Base-by-base conservation (phyloP, 1,284 basidiomycete species). In the Ustilago bromivora region DNA sequence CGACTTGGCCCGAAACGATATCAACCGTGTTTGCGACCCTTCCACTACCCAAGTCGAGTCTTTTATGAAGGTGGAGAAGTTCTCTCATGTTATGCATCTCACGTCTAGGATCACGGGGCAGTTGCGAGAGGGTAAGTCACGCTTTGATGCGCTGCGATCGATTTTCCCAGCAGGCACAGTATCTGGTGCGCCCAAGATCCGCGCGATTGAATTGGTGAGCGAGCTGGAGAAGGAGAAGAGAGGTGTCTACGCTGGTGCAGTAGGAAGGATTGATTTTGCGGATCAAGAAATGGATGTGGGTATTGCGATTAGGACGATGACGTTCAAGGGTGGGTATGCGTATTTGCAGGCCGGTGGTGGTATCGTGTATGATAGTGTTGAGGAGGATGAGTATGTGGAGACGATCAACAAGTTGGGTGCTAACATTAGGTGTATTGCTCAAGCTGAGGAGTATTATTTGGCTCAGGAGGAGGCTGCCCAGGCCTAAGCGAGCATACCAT, bases 141-240 rank as follows among this genome's bases (percentile, higher is more conserved):
- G 95, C 78, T 99, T 98, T 85, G 97, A 99, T 86, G 97, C 97
- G 0, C 97, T 99, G 89, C 92, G 97, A 28, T 98, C 96, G 52
- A 99, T 99, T 81, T 99, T 99, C 89, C 97, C 97, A 0, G 96
- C 97, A 6, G 97, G 97, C 0, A 99, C 97, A 2, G 96, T 99
- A n/a, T 97, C 95, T 0, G 97, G 97, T 15, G 97, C 97, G 35
- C 97, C 97, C 1, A 99, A 99, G 88, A 95, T 99, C 87, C 96
- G 97, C 86, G 97, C 97, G 1, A 95, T 99, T 79, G 95, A 99
- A 86, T 91, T 99, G 40, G 89, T 99, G 46, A 92, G 92, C 13
- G 91, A 91, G 19, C 88, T 98, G 53, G 97, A 99, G 86, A 89
- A 92, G 84, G 95, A 98, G 87, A 91, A 92, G 56, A 90, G 97